Conservation (phyloP, 768 basidiomycete species). For the Cyathus striatus region DNA sequence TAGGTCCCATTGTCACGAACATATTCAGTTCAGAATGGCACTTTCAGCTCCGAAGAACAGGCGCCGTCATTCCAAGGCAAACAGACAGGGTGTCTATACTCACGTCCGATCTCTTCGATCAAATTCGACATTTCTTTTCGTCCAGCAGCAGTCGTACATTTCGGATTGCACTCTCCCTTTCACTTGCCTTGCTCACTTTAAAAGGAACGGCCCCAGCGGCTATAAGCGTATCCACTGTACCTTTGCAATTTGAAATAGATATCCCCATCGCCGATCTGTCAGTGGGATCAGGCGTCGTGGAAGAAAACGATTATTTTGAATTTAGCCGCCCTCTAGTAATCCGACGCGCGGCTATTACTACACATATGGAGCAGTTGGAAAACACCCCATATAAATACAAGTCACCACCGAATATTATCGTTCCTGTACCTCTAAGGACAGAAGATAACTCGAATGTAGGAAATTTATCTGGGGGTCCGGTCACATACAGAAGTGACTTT, state of each 20-base stretch:
- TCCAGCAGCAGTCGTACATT: background rate
- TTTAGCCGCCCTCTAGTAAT: background rate
- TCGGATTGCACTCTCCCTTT: background rate
- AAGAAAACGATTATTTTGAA: background rate
- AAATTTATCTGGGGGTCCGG: background rate
- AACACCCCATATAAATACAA: background rate
- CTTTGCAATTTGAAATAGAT: background rate
- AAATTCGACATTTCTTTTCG: constrained; percentile 2
- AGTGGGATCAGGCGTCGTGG: background rate
- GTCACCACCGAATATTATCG: background rate
- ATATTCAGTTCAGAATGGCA: constrained; percentile 6
- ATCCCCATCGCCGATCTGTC: constrained; percentile 4
- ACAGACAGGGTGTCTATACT: constrained; percentile 4
- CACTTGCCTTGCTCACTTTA: background rate
- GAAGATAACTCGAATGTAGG: too few species aligned
- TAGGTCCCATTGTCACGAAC: constrained; percentile 1
- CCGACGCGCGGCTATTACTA: background rate
- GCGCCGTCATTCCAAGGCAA: background rate
- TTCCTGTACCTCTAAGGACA: too few species aligned
- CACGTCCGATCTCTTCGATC: constrained; percentile 2
- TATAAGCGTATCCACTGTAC: constrained; percentile 1
- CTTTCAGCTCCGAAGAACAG: background rate
- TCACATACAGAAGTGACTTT: background rate
- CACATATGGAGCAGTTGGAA: background rate
- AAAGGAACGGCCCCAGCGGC: constrained; percentile 2